phyloP scores from a whole-genome alignment of 2,329 filamentous ascomycete species.

The Apiospora koreana region DNA sequence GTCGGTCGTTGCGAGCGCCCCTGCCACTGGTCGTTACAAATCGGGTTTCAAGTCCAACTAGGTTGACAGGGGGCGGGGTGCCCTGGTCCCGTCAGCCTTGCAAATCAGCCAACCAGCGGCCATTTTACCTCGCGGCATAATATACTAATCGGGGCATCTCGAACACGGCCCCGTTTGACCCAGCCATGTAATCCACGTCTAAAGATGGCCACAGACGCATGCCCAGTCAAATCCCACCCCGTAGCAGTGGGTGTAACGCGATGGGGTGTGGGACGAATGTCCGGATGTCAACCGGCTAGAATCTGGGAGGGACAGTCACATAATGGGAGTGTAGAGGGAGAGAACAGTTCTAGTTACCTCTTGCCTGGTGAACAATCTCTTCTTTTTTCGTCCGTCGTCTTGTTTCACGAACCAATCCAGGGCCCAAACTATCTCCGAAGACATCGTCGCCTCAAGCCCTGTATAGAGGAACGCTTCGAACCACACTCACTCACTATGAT shows the following conservation, averaged over 20 bases:
- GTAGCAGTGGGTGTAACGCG: neutral
- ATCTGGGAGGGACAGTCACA: neutral
- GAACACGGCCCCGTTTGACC: slow-evolving; percentile 15
- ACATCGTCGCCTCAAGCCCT: neutral
- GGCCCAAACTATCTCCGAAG: neutral
- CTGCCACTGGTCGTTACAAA: slow-evolving; percentile 12
- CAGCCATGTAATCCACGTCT: slow-evolving; percentile 8
- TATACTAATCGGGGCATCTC: slow-evolving; percentile 10
- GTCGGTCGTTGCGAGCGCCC: neutral
- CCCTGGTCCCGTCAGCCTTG: slow-evolving; percentile 11
- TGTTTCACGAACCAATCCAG: slow-evolving; percentile 5
- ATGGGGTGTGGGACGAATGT: slow-evolving; percentile 1
- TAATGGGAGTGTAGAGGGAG: neutral
- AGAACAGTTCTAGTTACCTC: neutral
- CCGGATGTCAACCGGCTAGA: neutral
- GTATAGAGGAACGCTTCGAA: neutral
- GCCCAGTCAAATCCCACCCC: neutral
- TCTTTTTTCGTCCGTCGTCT: slow-evolving; percentile 7
- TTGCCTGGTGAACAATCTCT: neutral
- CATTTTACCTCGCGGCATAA: slow-evolving; percentile 6
- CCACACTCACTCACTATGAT: slow-evolving; percentile 19
- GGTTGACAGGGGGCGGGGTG: neutral
- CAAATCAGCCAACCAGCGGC: slow-evolving; percentile 9
- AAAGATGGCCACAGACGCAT: slow-evolving; percentile 6
- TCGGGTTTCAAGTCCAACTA: slow-evolving; percentile 14